Evolutionary conservation across 306 rosid species (phyloP).

Genomic region (Quercus berberidifolia): DNA sequence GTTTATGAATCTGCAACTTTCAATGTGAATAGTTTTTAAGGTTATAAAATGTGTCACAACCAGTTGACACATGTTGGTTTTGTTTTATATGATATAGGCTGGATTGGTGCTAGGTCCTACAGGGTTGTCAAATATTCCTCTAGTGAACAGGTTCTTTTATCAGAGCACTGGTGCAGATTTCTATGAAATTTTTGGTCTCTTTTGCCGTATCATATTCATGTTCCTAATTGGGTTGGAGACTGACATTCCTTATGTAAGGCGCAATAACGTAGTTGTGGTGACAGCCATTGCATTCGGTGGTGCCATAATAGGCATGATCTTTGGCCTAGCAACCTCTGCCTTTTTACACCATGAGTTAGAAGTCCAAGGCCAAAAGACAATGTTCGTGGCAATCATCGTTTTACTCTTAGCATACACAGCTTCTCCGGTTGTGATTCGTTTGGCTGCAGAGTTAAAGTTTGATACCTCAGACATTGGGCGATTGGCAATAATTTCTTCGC

Average conservation of each 20-base stretch:
- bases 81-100: slow-evolving; percentile 52
- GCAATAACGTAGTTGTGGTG: slow-evolving; percentile 32
- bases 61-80: neutral
- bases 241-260: slow-evolving; percentile 38
- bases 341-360: slow-evolving; percentile 37
- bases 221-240: slow-evolving; percentile 79
- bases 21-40: neutral
- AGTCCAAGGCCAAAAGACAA: neutral
- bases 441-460: slow-evolving; percentile 63
- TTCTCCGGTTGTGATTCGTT: slow-evolving; percentile 77
- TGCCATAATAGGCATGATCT: slow-evolving; percentile 29
- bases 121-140: slow-evolving; percentile 51
- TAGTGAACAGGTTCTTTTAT: slow-evolving; percentile 40
- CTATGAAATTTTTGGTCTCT: slow-evolving; percentile 81
- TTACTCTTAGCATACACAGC: slow-evolving; percentile 62
- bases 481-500: slow-evolving; percentile 49
- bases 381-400: slow-evolving; percentile 39
- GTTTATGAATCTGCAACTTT: neutral
- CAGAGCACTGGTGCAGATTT: slow-evolving; percentile 65
- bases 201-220: slow-evolving; percentile 77
- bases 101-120: slow-evolving; percentile 78
- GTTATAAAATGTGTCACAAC: neutral
- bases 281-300: slow-evolving; percentile 58
- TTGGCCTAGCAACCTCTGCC: slow-evolving; percentile 59
- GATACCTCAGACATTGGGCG: slow-evolving; percentile 61